Conservation (phyloP, 192 early-diverging fungal genomes). For the Gonapodya prolifera region DNA sequence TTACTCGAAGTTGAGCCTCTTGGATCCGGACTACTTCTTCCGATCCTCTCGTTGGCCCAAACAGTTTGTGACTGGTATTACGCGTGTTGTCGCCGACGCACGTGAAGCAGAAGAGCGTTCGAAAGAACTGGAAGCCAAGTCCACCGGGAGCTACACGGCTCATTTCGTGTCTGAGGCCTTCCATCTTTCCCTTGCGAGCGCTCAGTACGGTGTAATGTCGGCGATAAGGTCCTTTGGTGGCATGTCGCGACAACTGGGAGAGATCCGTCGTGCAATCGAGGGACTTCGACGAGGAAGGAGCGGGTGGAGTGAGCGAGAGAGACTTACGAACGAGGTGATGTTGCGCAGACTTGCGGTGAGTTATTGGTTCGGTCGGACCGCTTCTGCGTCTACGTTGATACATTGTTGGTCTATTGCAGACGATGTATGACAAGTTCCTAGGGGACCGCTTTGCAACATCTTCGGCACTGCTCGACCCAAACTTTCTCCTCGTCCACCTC, state of each 20-base stretch:
- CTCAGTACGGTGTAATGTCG: constrained; percentile 71
- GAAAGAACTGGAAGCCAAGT: constrained; percentile 13
- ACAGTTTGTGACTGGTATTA: constrained; percentile 53
- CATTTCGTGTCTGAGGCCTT: constrained; percentile 91
- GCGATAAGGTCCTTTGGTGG: constrained; percentile 50
- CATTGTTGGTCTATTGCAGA: too few species aligned
- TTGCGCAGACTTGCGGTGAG: not conserved
- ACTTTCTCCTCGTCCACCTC: constrained; percentile 45
- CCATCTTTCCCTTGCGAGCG: constrained; percentile 57
- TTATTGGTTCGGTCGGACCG: too few species aligned
- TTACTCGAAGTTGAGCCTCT: constrained; percentile 39
- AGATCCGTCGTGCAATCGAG: not conserved
- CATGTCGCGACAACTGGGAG: not conserved
- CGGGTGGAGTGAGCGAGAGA: not conserved
- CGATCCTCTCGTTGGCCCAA: too few species aligned
- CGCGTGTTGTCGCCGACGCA: constrained; percentile 67
- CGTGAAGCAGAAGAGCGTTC: constrained; percentile 50
- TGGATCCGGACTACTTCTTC: not conserved
- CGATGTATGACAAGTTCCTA: constrained; percentile 55
- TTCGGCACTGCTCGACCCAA: constrained; percentile 60
- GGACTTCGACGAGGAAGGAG: not conserved
- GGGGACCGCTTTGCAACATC: constrained; percentile 58
- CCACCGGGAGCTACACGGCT: constrained; percentile 4
- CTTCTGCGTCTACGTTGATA: too few species aligned
- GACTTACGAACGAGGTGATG: not conserved